phyloP scores from a whole-genome alignment of 1,284 basidiomycete genomes.

The Agroathelia rolfsii region DNA sequence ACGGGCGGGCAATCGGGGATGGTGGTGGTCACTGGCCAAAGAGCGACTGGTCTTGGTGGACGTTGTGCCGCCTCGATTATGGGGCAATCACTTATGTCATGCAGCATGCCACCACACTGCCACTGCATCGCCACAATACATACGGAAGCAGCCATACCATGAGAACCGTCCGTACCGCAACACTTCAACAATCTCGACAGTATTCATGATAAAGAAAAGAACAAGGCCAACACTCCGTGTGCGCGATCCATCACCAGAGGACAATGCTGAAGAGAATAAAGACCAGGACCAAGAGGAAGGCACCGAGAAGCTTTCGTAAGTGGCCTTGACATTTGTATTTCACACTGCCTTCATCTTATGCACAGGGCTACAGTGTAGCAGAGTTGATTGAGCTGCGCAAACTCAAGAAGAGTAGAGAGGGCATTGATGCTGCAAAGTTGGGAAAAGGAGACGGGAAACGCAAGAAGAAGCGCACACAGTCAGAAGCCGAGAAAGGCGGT shows the following conservation, averaged over 20 bases:
- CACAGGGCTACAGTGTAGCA: slow-evolving; percentile 40
- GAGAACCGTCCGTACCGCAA: no score
- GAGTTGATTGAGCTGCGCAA: slow-evolving; percentile 83
- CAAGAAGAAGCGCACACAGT: slow-evolving; percentile 46
- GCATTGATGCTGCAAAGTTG: slow-evolving; percentile 81
- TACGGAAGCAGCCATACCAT: no score
- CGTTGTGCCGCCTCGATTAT: no score
- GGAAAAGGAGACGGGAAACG: slow-evolving; percentile 76
- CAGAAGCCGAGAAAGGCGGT: slow-evolving; percentile 45
- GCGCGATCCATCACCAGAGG: slow-evolving; percentile 35
- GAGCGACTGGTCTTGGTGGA: no score
- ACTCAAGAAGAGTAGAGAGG: slow-evolving; percentile 64
- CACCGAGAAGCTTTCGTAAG: slow-evolving; percentile 39
- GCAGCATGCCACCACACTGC: no score
- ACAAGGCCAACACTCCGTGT: slow-evolving; percentile 43
- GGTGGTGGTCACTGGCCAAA: no score
- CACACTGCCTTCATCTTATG: slow-evolving; percentile 8
- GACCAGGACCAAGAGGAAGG: slow-evolving; percentile 30
- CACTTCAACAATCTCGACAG: no score
- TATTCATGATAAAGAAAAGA: slow-evolving; percentile 52
- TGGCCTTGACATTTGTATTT: slow-evolving; percentile 11
- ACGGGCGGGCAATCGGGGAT: no score
- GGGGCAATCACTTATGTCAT: no score
- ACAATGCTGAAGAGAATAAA: slow-evolving; percentile 21
- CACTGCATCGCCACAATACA: no score